A percentile compares a stretch with the other conserved stretches of the same genome.
phyloP scores from a whole-genome alignment of 169 alveolate species.

The Eimeria sp. region DNA sequence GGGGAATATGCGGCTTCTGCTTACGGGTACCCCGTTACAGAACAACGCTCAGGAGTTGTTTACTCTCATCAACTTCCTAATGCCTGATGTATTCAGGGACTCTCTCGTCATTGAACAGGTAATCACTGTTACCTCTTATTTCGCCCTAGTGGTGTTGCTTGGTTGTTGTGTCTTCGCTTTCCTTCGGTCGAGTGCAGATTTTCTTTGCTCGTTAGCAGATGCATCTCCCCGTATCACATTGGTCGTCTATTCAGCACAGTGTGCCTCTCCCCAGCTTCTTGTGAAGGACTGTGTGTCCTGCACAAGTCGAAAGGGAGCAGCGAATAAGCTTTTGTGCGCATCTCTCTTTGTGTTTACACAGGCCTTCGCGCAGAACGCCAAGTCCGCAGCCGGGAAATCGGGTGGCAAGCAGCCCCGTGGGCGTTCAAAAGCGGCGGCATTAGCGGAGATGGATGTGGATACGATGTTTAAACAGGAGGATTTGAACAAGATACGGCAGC shows the following conservation, averaged over 20 bases:
- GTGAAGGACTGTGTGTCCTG: too few species aligned
- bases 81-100: constrained; percentile 98
- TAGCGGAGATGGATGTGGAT: constrained; percentile 83
- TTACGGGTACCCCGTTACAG: constrained; percentile 98
- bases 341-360: not conserved
- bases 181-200: not conserved
- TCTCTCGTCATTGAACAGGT: constrained; percentile 97
- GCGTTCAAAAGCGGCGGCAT: constrained; percentile 28
- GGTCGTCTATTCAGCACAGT: too few species aligned
- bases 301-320: too few species aligned
- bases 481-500: constrained; percentile 89
- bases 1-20: constrained; percentile 94
- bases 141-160: not conserved
- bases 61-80: constrained; percentile 97
- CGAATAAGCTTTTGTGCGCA: too few species aligned
- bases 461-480: constrained; percentile 88
- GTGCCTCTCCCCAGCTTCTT: too few species aligned
- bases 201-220: too few species aligned
- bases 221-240: too few species aligned
- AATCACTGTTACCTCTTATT: not conserved
- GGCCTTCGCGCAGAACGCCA: constrained; percentile 63
- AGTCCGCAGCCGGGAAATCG: constrained; percentile 35
- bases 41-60: constrained; percentile 97
- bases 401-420: constrained; percentile 47
- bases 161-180: not conserved